These are phyloP conservation scores for Candida khao-thaluensis DNA, from an alignment of 805 yeast genomes.

Conservation along the genomic window DNA sequence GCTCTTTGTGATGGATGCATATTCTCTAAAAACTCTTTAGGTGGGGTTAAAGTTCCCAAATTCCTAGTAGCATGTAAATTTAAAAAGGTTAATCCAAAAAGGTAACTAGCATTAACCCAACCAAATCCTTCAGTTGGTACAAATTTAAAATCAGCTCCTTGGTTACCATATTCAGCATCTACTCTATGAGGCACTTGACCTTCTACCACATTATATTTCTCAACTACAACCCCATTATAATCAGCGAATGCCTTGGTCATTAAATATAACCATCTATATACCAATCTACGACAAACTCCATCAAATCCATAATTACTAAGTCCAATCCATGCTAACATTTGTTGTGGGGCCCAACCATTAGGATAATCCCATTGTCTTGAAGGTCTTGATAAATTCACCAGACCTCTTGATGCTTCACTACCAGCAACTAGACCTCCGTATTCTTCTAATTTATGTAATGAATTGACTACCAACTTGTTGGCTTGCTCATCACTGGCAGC, in stretches of 20 bases:
- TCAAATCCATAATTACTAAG: conserved; percentile 66
- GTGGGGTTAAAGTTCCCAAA: conserved; percentile 76
- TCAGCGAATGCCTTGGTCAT: conserved; percentile 90
- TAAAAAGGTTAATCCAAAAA: conserved; percentile 67
- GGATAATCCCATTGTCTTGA: conserved; percentile 98
- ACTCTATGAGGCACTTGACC: conserved; percentile 86
- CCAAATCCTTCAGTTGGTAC: conserved; percentile 97
- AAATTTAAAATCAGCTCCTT: conserved; percentile 88
- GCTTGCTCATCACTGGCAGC: conserved; percentile 70
- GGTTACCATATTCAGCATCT: conserved; percentile 95
- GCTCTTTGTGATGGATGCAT: conserved; percentile 43
- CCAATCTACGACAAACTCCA: conserved; percentile 65
- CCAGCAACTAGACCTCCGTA: conserved; percentile 90
- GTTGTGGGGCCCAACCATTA: conserved; percentile 98
- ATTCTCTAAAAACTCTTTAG: conserved; percentile 56
- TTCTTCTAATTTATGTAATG: conserved; percentile 72
- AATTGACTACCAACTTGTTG: conserved; percentile 49
- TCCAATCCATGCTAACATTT: conserved; percentile 91
- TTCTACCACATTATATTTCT: conserved; percentile 86
- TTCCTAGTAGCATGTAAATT: conserved; percentile 70
- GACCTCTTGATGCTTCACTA: conserved; percentile 71
- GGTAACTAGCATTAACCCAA: conserved; percentile 91
- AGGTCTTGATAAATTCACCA: conserved; percentile 67
- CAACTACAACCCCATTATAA: conserved; percentile 92
- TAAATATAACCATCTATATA: conserved; percentile 85